phyloP scores from a whole-genome alignment of 225 moss, liverwort and hornwort genomes.

The Lunularia cruciata region DNA sequence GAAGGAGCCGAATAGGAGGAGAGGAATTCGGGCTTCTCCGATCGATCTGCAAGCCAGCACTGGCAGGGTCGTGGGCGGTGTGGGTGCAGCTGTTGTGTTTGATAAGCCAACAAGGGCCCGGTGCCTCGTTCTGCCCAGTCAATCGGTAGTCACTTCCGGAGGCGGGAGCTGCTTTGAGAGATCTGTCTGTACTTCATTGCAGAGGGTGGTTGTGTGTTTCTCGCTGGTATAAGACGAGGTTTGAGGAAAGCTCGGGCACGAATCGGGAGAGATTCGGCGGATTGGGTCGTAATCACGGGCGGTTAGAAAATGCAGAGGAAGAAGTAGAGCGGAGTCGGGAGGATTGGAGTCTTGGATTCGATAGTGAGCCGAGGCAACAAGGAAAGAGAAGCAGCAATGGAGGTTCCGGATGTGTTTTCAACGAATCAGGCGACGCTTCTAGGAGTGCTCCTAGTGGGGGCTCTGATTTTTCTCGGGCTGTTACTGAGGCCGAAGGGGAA shows the following conservation, averaged over 20 bases:
- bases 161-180: conserved; percentile 5
- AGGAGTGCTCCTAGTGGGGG: conserved; percentile 31
- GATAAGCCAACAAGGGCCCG: not conserved
- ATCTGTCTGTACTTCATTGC: not conserved
- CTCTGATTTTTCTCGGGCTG: conserved; percentile 30
- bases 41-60: too few relatives aligned
- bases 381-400: conserved; percentile 15
- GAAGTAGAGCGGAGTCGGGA: not conserved
- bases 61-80: not conserved
- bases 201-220: not conserved
- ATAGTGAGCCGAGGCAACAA: too few relatives aligned
- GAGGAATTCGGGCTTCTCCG: too few relatives aligned
- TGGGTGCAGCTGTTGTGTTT: not conserved
- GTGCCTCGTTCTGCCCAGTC: not conserved
- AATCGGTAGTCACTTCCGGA: not conserved
- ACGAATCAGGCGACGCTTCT: conserved; percentile 30
- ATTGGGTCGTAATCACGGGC: too few relatives aligned
- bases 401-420: conserved; percentile 19
- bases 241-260: not conserved
- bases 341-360: not conserved
- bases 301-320: conserved; percentile 8
- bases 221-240: not conserved
- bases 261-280: not conserved
- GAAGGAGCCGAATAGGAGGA: too few relatives aligned
- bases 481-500: conserved; percentile 29